Evolutionary conservation across 1,139 yeast genomes (phyloP).

Genomic region (Citeromyces siamensis): DNA sequence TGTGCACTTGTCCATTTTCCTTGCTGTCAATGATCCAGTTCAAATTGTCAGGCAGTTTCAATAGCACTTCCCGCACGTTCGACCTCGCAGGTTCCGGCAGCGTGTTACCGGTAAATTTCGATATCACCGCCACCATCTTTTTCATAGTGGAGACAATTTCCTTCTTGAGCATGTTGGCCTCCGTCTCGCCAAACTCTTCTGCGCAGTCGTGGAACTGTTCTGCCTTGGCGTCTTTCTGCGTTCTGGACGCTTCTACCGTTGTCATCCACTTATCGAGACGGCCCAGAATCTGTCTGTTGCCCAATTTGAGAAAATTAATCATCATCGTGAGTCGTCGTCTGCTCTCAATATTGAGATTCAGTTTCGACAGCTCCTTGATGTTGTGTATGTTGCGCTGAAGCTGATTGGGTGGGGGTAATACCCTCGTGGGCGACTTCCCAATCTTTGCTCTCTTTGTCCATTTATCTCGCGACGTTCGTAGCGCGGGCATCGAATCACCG

Average conservation of each 20-base stretch:
- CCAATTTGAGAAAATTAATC: slow-evolving; percentile 20
- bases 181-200: slow-evolving; percentile 3
- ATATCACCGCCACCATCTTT: slow-evolving; percentile 75
- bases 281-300: slow-evolving; percentile 19
- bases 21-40: slow-evolving; percentile 22
- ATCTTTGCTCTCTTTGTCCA: slow-evolving; percentile 1
- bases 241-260: neutral
- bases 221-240: neutral
- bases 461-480: neutral
- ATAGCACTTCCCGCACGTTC: slow-evolving; percentile 68
- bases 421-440: neutral
- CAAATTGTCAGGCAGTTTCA: slow-evolving; percentile 66
- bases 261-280: slow-evolving; percentile 17
- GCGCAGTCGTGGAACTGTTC: neutral
- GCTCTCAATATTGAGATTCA: slow-evolving; percentile 20
- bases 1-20: slow-evolving; percentile 8
- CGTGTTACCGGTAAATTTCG: slow-evolving; percentile 69
- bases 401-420: slow-evolving; percentile 7
- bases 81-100: slow-evolving; percentile 77
- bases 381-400: slow-evolving; percentile 16
- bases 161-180: slow-evolving; percentile 37
- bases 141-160: slow-evolving; percentile 85
- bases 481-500: neutral
- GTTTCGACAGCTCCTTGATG: slow-evolving; percentile 17
- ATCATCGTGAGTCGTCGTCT: slow-evolving; percentile 20